These are phyloP conservation scores for Rhizophagus clarus DNA, from an alignment of 192 early-diverging fungal species.

Conservation along the genomic window DNA sequence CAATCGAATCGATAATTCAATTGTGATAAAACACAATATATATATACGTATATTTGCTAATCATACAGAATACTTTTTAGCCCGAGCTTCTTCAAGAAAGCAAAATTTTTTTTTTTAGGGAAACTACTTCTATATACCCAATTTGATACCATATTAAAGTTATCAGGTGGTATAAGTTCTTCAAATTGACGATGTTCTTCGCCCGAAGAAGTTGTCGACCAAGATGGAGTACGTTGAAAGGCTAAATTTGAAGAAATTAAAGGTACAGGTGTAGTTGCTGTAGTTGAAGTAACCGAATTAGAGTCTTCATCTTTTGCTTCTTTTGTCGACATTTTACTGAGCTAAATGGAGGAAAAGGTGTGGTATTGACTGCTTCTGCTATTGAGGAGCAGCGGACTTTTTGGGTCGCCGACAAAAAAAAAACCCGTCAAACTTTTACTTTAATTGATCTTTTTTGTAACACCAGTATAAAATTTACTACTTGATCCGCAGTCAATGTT, in stretches of 20 bases:
- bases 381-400: too few species aligned
- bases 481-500: too few species aligned
- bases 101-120: conserved; percentile 90
- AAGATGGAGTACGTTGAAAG: conserved; percentile 5
- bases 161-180: conserved; percentile 86
- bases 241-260: background rate
- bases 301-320: background rate
- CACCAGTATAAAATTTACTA: too few species aligned
- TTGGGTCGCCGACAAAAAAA: too few species aligned
- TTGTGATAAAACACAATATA: background rate
- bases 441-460: too few species aligned
- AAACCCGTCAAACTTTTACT: too few species aligned
- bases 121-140: conserved; percentile 94
- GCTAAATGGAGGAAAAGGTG: too few species aligned
- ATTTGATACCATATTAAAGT: conserved; percentile 94
- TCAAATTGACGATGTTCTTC: conserved; percentile 51
- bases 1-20: background rate
- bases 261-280: too few species aligned
- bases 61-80: conserved; percentile 86
- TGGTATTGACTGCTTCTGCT: too few species aligned
- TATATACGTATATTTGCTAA: background rate
- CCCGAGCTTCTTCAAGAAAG: conserved; percentile 85
- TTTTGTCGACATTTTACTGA: background rate
- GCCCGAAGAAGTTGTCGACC: conserved; percentile 17
- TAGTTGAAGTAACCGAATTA: background rate